Percentiles rank a stretch among this genome's conserved stretches.
Evolutionary conservation across 2,329 filamentous ascomycete species (phyloP).

Genomic region (Lasiodiplodia theobromae): DNA sequence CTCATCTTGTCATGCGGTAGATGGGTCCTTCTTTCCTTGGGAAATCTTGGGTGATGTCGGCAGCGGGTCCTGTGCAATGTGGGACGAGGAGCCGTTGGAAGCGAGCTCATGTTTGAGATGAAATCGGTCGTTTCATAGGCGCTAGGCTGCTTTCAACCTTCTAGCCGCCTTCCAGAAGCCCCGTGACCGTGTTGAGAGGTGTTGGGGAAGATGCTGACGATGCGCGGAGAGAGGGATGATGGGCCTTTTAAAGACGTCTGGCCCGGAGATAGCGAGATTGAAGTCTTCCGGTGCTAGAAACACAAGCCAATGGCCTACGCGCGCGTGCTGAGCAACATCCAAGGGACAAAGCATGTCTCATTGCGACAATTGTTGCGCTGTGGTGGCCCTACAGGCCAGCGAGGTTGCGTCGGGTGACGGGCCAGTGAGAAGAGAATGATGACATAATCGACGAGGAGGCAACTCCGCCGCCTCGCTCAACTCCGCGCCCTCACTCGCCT

Average conservation of each 20-base stretch:
- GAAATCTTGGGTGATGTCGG: not conserved
- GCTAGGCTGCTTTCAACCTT: not conserved
- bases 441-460: not conserved
- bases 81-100: not conserved
- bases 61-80: not conserved
- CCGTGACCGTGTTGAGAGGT: not conserved
- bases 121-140: not conserved
- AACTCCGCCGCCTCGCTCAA: not conserved
- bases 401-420: not conserved
- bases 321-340: not conserved
- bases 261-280: slow-evolving; percentile 1
- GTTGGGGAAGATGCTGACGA: not conserved
- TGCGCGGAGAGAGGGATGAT: not conserved
- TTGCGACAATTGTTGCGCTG: not conserved
- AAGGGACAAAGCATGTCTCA: not conserved
- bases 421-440: not conserved
- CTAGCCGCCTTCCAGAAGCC: not conserved
- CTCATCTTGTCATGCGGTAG: not conserved
- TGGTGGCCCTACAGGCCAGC: not conserved
- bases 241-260: not conserved
- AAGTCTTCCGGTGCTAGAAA: slow-evolving; percentile 1
- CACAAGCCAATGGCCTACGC: not conserved
- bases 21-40: not conserved
- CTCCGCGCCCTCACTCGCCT: not conserved
- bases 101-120: not conserved